Evolutionary conservation across 257 asterid genomes (phyloP), one percentile per base, ranked within the genome.

Genomic region (Solanum sitiens): DNA sequence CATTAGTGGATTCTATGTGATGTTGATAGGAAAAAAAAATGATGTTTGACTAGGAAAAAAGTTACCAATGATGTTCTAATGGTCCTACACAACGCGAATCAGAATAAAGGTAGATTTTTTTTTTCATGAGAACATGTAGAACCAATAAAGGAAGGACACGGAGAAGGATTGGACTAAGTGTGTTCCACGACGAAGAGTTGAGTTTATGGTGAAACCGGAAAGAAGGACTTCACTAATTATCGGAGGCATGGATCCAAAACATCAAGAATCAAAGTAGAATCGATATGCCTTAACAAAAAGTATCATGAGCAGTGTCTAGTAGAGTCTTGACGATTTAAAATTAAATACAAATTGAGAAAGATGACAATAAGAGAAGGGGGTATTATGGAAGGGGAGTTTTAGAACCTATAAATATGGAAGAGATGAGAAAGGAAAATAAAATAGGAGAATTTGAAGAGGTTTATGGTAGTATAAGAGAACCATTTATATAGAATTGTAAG

Each of bases 121-220:
- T 76, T 4, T 87, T 90, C 89, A 90, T 84, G 93, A 87, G 90
- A 91, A 89, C 9, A 86, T 86, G 63, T 91, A 91, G 84, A 91
- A 91, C 93, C 93, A 91, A 80, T 91, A 90, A 87, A 91, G 93
- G 89, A 91, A 90, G 3, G 80, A 89, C 12, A 91, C 91, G 2
- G 92, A 91, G 87, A 91, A 91, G 35, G 93, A 91, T 87, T 89
- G 93, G 83, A 90, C 90, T 27, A 91, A 63, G 63, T 90, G 93
- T 68, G 89, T 91, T 32, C 92, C 90, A 77, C 91, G 91, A 45
- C 91, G 91, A 84, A 91, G 93, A 73, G 91, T 87, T 84, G 92
- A 89, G 86, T 30, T 83, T n/a, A 90, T 85, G 50, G 89, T 87
- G 68, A 84, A 90, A 20, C 92, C 92, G 18, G 90, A 91, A 33